Evolutionary conservation across 805 yeast species (phyloP), one percentile per base, ranked within the genome.

Genomic region (Yamadazyma takamatsuzukensis): DNA sequence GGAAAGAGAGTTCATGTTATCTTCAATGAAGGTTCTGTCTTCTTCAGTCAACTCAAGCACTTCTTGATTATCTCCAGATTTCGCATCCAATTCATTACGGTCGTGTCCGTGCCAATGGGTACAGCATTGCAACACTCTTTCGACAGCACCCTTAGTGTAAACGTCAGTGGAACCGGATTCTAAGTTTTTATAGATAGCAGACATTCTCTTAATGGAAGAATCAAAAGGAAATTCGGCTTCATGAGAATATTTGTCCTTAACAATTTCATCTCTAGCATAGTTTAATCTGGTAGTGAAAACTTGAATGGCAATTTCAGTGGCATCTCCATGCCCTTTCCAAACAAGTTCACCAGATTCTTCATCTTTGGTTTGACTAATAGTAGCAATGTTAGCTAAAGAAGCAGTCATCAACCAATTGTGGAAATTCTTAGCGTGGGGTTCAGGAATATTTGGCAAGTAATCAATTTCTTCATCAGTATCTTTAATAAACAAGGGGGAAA

Each of bases 281-380:
- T 69, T 70, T 40, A 80, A 60, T 47, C 88, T 72, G 9, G 78
- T 60, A 15, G 80, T 72, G 50, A 82, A 83, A 0, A 85, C 90
- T 49, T 84, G 90, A 40, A 86, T 80, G 3, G 95, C 94, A 48
- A 83, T 79, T 60, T 86, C 95, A 3, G 95, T 86, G 25, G 95
- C 90, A 52, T 86, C 95, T 39, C 95, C 95, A 51, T 45, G 66
- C 19, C 52, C 67, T 41, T 53, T 64, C 72, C 72, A 48, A 31
- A 43, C 55, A 39, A 54, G 33, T 27, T 58, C 59, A 4, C 54
- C 58, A 18, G 54, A 44, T 18, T 49, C 52, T 21, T 44, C 54
- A 34, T 63, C 59, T 28, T 43, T 45, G 15, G 57, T 16, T 37
- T 50, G 50, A 15, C 56, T 48, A 15, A 66, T 56, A n/a, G 63